phyloP scores from a whole-genome alignment of 1,284 basidiomycete species.

The Sphaerobolus stellatus region DNA sequence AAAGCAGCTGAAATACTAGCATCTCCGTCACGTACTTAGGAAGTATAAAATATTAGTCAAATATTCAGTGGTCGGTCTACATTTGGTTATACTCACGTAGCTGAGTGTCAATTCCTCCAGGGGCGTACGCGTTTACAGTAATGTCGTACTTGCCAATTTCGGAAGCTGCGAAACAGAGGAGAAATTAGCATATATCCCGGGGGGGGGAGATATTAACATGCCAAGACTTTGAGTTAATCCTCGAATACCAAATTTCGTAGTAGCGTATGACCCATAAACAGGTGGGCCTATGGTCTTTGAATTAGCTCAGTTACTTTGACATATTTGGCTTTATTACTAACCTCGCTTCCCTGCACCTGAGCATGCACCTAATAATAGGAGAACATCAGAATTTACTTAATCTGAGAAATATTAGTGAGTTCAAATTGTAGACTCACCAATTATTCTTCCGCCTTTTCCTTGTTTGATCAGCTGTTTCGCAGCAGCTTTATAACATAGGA shows the following conservation, averaged over 20 bases:
- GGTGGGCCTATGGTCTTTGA: not conserved
- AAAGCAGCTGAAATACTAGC: not conserved
- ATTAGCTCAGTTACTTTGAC: not conserved
- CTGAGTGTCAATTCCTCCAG: constrained; percentile 22
- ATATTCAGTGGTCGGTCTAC: not conserved
- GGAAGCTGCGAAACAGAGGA: constrained; percentile 3
- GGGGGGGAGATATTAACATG: constrained; percentile 6
- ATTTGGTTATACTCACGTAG: constrained; percentile 17
- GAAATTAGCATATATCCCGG: not conserved
- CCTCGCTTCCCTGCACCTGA: constrained; percentile 27
- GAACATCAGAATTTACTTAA: not conserved
- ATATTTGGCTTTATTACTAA: not conserved
- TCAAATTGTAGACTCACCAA: not conserved
- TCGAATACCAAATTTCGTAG: constrained; percentile 34
- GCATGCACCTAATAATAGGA: constrained; percentile 18
- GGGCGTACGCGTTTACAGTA: constrained; percentile 29
- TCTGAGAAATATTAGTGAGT: not conserved
- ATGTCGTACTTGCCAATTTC: constrained; percentile 20
- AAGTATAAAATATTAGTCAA: not conserved
- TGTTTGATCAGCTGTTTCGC: constrained; percentile 10
- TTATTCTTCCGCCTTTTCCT: constrained; percentile 6
- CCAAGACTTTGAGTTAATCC: constrained; percentile 31
- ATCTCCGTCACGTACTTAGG: not conserved
- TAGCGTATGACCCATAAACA: constrained; percentile 18
- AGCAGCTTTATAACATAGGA: constrained; percentile 3